Percentiles rank a stretch among this genome's conserved stretches.
Evolutionary conservation across 2,329 filamentous ascomycete genomes (phyloP).

Genomic region (Penicillium sp.): DNA sequence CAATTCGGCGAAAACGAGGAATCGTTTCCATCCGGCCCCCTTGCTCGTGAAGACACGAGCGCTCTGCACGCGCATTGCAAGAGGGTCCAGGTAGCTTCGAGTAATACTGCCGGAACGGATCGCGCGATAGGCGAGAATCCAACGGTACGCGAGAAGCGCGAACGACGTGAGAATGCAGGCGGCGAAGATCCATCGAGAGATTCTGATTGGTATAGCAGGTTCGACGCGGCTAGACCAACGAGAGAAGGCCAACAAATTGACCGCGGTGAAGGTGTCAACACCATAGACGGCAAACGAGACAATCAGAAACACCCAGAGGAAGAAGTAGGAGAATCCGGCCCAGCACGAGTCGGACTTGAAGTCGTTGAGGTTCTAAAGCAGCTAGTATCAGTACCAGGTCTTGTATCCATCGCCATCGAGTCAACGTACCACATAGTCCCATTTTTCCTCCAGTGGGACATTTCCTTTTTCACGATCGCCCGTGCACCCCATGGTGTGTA

Average conservation of each 20-base stretch:
- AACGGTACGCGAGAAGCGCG: slow-evolving; percentile 75
- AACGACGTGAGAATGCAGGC: slow-evolving; percentile 89
- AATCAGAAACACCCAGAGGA: slow-evolving; percentile 76
- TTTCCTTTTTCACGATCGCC: slow-evolving; percentile 61
- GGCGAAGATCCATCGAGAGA: slow-evolving; percentile 94
- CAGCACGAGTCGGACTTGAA: slow-evolving; percentile 82
- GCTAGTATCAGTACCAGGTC: slow-evolving; percentile 4
- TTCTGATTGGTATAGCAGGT: slow-evolving; percentile 70
- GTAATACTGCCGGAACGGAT: slow-evolving; percentile 84
- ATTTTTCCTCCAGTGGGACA: slow-evolving; percentile 80
- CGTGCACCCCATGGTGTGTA: slow-evolving; percentile 62
- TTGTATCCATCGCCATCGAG: neutral
- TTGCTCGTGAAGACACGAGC: slow-evolving; percentile 63
- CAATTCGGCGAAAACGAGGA: slow-evolving; percentile 86
- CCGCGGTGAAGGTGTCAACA: slow-evolving; percentile 88
- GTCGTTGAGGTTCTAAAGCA: slow-evolving; percentile 59
- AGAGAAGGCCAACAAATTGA: slow-evolving; percentile 86
- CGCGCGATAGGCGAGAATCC: slow-evolving; percentile 73
- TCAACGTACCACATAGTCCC: slow-evolving; percentile 79
- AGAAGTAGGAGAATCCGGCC: slow-evolving; percentile 75
- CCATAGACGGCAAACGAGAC: slow-evolving; percentile 81
- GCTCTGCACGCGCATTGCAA: slow-evolving; percentile 82
- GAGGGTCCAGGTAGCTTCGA: slow-evolving; percentile 83
- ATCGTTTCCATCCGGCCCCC: slow-evolving; percentile 80
- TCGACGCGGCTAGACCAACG: slow-evolving; percentile 82